A percentile compares a stretch with the other conserved stretches of the same genome.
Conservation (phyloP, 1,284 basidiomycete species). For the Pulchroboletus neoregius region DNA sequence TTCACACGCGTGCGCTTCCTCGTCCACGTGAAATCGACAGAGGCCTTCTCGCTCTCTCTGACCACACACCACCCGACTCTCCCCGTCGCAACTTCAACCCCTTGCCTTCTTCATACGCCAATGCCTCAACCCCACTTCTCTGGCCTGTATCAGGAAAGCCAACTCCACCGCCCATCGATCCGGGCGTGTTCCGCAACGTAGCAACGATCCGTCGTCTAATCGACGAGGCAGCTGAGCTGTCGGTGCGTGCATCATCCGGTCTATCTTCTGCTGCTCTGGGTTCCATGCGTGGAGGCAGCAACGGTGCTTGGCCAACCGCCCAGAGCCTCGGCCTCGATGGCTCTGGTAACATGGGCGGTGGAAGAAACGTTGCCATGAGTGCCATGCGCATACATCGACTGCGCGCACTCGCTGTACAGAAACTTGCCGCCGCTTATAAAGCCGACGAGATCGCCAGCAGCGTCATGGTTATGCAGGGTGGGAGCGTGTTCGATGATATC, state of each 20-base stretch:
- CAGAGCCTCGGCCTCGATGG: conserved; percentile 58
- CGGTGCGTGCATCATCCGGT: conserved; percentile 76
- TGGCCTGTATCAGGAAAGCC: conserved; percentile 55
- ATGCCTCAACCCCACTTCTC: conserved; percentile 43
- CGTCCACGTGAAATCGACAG: conserved; percentile 39
- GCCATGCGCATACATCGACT: conserved; percentile 74
- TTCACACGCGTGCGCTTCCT: conserved; percentile 10
- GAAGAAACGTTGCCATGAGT: conserved; percentile 75
- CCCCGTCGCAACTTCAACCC: conserved; percentile 40
- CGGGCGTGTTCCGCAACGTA: conserved; percentile 74
- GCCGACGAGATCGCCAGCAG: conserved; percentile 82
- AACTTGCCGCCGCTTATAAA: conserved; percentile 75
- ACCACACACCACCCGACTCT: conserved; percentile 54
- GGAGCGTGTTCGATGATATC: conserved; percentile 81
- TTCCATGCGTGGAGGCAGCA: conserved; percentile 47
- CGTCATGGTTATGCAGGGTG: conserved; percentile 88
- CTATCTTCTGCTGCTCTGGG: conserved; percentile 67
- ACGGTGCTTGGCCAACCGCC: conserved; percentile 54
- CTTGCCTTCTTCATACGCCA: too few relatives aligned
- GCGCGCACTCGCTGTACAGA: conserved; percentile 73
- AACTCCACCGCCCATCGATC: conserved; percentile 77
- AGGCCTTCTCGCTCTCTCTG: conserved; percentile 41
- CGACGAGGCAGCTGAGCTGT: conserved; percentile 79
- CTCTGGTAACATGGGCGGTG: conserved; percentile 44
- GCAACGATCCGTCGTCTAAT: conserved; percentile 69